Conservation (phyloP, 148 eudicot species). For the Gaultheria prostrata region DNA sequence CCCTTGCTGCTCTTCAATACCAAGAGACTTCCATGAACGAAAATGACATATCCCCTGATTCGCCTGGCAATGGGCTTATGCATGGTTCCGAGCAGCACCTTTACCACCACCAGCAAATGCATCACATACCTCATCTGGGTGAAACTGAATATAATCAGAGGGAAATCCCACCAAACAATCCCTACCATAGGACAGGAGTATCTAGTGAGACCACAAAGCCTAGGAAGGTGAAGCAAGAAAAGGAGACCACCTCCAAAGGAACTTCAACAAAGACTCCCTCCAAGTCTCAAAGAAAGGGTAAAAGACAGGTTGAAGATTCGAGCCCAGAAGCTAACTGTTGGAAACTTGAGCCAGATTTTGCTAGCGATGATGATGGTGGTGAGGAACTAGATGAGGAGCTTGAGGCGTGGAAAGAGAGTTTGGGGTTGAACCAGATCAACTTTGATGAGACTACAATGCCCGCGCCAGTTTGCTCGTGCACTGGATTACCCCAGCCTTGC, state of each 20-base stretch:
- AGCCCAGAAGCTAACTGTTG: conserved; percentile 14
- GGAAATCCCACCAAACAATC: conserved; percentile 11
- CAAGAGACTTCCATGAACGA: conserved; percentile 37
- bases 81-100: conserved; percentile 22
- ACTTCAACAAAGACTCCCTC: conserved; percentile 12
- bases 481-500: conserved; percentile 49
- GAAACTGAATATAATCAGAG: conserved; percentile 20
- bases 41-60: conserved; percentile 21
- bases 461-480: conserved; percentile 44
- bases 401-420: conserved; percentile 31
- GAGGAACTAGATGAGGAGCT: conserved; percentile 27
- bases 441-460: conserved; percentile 47
- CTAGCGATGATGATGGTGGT: conserved; percentile 16
- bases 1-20: conserved; percentile 26
- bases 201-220: conserved; percentile 25
- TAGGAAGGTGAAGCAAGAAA: conserved; percentile 30
- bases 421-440: conserved; percentile 34
- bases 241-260: conserved; percentile 20
- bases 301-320: conserved; percentile 20
- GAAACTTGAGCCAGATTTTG: conserved; percentile 21
- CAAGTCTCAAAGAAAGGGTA: conserved; percentile 23
- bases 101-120: conserved; percentile 27
- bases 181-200: conserved; percentile 8
- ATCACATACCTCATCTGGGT: conserved; percentile 9
- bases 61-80: conserved; percentile 17